Percentiles rank a stretch among this genome's conserved stretches.
phyloP scores from a whole-genome alignment of 179 eudicot genomes.

The Actinidia chinensis region DNA sequence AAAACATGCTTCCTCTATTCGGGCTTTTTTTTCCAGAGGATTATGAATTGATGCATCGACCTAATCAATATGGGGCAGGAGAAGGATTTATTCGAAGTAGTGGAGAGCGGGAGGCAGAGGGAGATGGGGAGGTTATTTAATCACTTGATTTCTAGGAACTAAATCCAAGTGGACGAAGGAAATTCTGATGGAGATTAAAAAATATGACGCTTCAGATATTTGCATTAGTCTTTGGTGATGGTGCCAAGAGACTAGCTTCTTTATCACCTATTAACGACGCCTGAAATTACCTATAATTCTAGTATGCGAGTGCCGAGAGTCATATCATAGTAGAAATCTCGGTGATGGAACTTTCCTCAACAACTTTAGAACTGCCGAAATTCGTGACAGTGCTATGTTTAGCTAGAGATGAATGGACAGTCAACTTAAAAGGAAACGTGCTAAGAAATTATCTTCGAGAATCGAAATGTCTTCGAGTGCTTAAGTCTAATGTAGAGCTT shows the following conservation, averaged over 20 bases:
- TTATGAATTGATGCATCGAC: background rate
- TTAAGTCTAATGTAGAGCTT: background rate
- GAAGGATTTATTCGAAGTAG: constrained; percentile 8
- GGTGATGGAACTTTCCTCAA: background rate
- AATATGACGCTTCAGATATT: constrained; percentile 19
- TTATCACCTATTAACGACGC: background rate
- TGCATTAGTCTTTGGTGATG: background rate
- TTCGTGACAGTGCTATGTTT: constrained; percentile 10
- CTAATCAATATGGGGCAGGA: constrained; percentile 2
- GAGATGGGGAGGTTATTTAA: constrained; percentile 11
- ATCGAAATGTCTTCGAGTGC: background rate
- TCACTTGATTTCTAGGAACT: constrained; percentile 1
- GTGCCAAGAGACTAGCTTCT: constrained; percentile 10
- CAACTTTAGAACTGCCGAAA: background rate
- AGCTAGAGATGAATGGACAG: background rate
- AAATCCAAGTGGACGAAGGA: constrained; percentile 20
- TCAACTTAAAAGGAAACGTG: background rate
- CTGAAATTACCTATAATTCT: background rate
- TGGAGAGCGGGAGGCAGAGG: background rate
- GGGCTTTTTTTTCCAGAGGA: constrained; percentile 1
- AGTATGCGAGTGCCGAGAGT: background rate
- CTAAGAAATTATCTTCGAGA: background rate
- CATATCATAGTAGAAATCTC: background rate
- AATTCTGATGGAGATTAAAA: constrained; percentile 2
- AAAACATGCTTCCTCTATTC: too few relatives aligned